phyloP scores from a whole-genome alignment of 2,329 filamentous ascomycete genomes.

The Verticillium albo-atrum region DNA sequence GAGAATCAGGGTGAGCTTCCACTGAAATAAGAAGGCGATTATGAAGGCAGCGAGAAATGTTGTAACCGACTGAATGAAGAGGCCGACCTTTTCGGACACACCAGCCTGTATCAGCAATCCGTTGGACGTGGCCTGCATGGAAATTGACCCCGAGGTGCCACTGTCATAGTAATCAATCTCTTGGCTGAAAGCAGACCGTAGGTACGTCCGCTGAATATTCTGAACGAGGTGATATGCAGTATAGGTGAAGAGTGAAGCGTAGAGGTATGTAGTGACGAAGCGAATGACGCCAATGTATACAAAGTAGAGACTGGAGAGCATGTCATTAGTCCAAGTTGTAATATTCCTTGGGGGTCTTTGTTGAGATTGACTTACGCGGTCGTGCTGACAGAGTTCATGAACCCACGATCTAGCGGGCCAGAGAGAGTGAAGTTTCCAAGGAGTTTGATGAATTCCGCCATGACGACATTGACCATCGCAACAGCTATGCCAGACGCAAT shows the following conservation, averaged over 20 bases:
- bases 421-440: slow-evolving; percentile 12
- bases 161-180: slow-evolving; percentile 45
- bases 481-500: slow-evolving; percentile 18
- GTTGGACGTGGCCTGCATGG: slow-evolving; percentile 5
- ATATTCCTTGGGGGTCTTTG: no score
- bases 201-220: slow-evolving; percentile 40
- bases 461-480: slow-evolving; percentile 20
- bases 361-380: background rate
- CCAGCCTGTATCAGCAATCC: slow-evolving; percentile 5
- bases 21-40: slow-evolving; percentile 6
- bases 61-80: background rate
- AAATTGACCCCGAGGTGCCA: slow-evolving; percentile 10
- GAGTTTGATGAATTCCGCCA: slow-evolving; percentile 20
- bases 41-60: slow-evolving; percentile 5
- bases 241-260: slow-evolving; percentile 38
- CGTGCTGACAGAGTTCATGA: slow-evolving; percentile 11
- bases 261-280: slow-evolving; percentile 19
- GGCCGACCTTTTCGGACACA: slow-evolving; percentile 4
- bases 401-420: slow-evolving; percentile 8
- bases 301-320: slow-evolving; percentile 15
- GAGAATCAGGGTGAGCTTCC: slow-evolving; percentile 4
- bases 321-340: background rate
- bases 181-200: slow-evolving; percentile 44
- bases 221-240: slow-evolving; percentile 45
- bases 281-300: slow-evolving; percentile 20